Evolutionary conservation across 1,284 basidiomycete species (phyloP).

Genomic region (Melampsora larici-populina): DNA sequence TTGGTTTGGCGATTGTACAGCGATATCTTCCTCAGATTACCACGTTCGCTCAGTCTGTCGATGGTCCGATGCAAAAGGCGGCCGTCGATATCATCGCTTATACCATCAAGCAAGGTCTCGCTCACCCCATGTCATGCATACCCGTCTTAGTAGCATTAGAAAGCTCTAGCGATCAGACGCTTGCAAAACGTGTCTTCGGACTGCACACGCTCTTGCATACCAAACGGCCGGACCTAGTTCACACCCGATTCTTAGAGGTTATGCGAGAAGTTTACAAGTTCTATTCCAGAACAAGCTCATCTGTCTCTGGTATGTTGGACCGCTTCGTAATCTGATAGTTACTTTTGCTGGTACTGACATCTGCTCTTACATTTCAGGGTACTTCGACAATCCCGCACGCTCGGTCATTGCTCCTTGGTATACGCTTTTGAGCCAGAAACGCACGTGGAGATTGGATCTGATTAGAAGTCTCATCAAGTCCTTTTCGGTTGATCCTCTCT

Average conservation of each 20-base stretch:
- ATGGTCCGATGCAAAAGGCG: conserved; percentile 69
- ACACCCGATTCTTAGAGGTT: conserved; percentile 74
- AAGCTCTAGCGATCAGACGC: conserved; percentile 65
- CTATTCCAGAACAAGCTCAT: conserved; percentile 59
- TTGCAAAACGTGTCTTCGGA: conserved; percentile 72
- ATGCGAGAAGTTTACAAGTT: conserved; percentile 78
- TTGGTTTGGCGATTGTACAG: conserved; percentile 88
- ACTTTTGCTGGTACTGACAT: background rate
- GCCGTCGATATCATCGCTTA: conserved; percentile 88
- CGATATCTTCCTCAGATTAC: conserved; percentile 81
- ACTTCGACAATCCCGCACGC: conserved; percentile 62
- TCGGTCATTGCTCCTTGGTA: conserved; percentile 88
- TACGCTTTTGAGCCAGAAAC: conserved; percentile 79
- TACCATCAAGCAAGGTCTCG: conserved; percentile 88
- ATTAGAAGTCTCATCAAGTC: conserved; percentile 74
- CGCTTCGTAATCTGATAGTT: background rate
- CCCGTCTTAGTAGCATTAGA: conserved; percentile 90
- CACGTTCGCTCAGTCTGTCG: conserved; percentile 70
- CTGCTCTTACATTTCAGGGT: conserved; percentile 49
- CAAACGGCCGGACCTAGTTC: conserved; percentile 85
- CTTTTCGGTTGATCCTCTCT: conserved; percentile 65
- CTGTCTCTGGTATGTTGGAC: conserved; percentile 56
- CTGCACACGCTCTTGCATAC: conserved; percentile 77
- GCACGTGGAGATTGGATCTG: conserved; percentile 77
- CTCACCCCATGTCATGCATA: conserved; percentile 89